A percentile compares a stretch with the other conserved stretches of the same genome.
Evolutionary conservation across 1,284 basidiomycete species (phyloP).

Genomic region (Boletus mariae): DNA sequence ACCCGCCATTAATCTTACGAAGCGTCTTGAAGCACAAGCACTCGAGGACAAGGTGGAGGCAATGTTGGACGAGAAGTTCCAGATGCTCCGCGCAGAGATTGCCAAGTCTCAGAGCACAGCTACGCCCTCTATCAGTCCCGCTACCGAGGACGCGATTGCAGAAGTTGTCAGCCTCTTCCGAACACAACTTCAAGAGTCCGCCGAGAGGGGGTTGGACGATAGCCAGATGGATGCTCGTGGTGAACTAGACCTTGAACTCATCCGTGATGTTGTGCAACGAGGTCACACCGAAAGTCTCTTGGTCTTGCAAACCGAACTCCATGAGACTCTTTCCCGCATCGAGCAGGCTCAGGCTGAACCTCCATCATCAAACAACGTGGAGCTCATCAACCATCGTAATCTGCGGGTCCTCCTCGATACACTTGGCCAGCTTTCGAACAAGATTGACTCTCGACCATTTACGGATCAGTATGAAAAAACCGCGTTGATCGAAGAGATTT

Average conservation of each 20-base stretch:
- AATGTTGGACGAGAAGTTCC: constrained; percentile 65
- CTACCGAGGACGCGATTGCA: constrained; percentile 56
- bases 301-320: constrained; percentile 57
- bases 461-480: constrained; percentile 46
- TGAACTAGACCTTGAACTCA: constrained; percentile 72
- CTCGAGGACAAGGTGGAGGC: constrained; percentile 56
- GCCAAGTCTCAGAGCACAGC: constrained; percentile 20
- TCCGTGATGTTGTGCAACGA: constrained; percentile 66
- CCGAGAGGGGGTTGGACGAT: constrained; percentile 56
- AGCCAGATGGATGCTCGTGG: constrained; percentile 66
- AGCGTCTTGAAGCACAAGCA: constrained; percentile 54
- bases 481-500: constrained; percentile 54
- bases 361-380: constrained; percentile 20
- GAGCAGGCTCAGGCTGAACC: constrained; percentile 28
- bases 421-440: constrained; percentile 57
- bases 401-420: constrained; percentile 55
- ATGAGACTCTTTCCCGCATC: constrained; percentile 41
- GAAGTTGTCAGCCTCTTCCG: constrained; percentile 68
- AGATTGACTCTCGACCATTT: constrained; percentile 49
- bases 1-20: constrained; percentile 51
- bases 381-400: constrained; percentile 48
- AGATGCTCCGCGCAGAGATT: constrained; percentile 45
- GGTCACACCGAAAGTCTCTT: constrained; percentile 58
- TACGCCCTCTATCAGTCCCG: constrained; percentile 36
- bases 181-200: constrained; percentile 60